Percentiles rank a stretch among this genome's conserved stretches.
These are phyloP conservation scores for Filosporella fistucella DNA, from an alignment of 495 filamentous ascomycete genomes.

Conservation along the genomic window DNA sequence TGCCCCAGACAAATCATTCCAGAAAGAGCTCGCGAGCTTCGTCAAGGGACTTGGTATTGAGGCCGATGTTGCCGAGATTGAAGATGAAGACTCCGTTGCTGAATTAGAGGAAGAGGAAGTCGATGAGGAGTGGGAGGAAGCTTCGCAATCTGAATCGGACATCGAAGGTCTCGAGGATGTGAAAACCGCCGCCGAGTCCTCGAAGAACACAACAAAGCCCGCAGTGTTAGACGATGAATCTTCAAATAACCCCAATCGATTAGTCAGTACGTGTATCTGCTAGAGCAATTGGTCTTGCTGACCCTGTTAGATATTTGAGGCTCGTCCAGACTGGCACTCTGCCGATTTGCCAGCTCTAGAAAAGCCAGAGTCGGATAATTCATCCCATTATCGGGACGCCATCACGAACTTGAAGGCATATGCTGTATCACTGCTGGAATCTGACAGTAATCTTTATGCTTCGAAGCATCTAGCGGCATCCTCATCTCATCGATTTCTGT, in stretches of 20 bases:
- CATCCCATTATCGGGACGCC: constrained; percentile 47
- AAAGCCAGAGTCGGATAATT: constrained; percentile 36
- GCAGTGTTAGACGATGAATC: constrained; percentile 15
- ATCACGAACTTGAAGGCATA: constrained; percentile 71
- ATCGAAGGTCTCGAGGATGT: constrained; percentile 19
- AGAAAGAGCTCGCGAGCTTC: constrained; percentile 21
- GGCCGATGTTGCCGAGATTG: constrained; percentile 2
- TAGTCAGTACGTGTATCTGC: constrained; percentile 15
- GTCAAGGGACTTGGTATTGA: constrained; percentile 23
- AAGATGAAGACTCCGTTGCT: constrained; percentile 18
- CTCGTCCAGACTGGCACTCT: constrained; percentile 83
- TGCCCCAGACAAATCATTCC: constrained; percentile 17
- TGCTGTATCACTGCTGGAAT: constrained; percentile 67
- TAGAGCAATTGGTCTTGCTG: constrained; percentile 22
- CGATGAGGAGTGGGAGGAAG: constrained; percentile 25
- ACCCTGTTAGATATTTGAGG: constrained; percentile 60
- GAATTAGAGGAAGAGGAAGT: constrained; percentile 21
- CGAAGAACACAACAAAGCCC: too few species aligned
- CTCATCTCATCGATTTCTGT: constrained; percentile 89
- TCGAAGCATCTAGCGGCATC: constrained; percentile 46
- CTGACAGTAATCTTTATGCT: constrained; percentile 64
- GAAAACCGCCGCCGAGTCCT: too few species aligned
- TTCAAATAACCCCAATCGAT: constrained; percentile 19
- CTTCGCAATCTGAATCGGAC: constrained; percentile 26
- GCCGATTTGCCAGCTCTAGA: constrained; percentile 55